Base-by-base conservation (phyloP, 306 rosid species). In the Glycine latifolia region DNA sequence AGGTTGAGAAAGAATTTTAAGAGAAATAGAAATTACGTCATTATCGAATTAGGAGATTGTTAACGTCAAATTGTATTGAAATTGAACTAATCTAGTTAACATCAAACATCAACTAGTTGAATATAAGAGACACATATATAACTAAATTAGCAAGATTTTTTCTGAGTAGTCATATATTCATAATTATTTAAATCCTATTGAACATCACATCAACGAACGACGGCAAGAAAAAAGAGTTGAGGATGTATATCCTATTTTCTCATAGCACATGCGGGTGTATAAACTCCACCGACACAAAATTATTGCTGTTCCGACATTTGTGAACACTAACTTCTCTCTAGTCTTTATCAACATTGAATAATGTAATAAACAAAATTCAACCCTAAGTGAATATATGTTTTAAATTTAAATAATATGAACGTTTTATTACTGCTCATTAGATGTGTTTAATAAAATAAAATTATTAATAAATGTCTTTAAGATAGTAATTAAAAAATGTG, bases 241-340 rank as follows among this genome's bases (percentile, higher is more conserved):
- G 70, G 48, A 65, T 0, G 20, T 35, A 65, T 37, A 31, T 33
- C 5, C 11, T 56, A 6, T 62, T 35, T 62, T 10, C 37, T 35
- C 1, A 13, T 1, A 65, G 70, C 16, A 13, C 44, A 0, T 35
- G 5, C 41, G 0, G 5, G 41, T 37, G 5, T 39, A 65, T 37
- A 37, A 11, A 39, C 49, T 35, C 71, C 71, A 65, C 71, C 49
- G 71, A 65, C 71, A 39, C 49, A 10, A 39, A 6, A 12, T 63
- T 63, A 65, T 37, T 35, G 69, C 10, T 63, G n/a, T 13, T 61
- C 8, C 31, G 10, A 33, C 47, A 63, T 63, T 65, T 65, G 71
- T 65, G 71, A 37, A 65, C 11, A 39, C 47, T 6, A 65, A 37
- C 48, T 65, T 13, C 4, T 37, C 26, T 65, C 20, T 7, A 3